Evolutionary conservation across 495 filamentous ascomycete genomes (phyloP), one percentile per base, ranked within the genome.

Genomic region (Xylaria curta): DNA sequence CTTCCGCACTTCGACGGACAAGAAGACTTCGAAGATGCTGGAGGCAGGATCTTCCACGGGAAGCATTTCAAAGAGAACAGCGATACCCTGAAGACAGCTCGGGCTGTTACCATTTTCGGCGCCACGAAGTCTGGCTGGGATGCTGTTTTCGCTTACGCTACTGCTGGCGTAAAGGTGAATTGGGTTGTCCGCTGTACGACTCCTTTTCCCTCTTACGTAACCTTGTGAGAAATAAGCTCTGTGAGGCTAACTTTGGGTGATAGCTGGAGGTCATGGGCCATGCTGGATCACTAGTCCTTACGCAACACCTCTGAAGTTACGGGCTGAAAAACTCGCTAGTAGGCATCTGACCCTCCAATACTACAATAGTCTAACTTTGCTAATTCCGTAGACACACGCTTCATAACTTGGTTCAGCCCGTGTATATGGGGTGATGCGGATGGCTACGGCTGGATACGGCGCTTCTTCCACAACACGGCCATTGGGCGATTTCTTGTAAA

Each of bases 101-200:
- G 79, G 21, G 78, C 74, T 0, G 85, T 93, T 4, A 86, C 87
- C 0, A 85, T 97, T 1, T 85, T 93, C 60, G 92, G 93, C 17
- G 90, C 87, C 10, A 89, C 87, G 1, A 97, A 97, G 78, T 92
- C 90, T 4, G 92, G 87, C 1, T 94, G 88, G 85, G 94, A 97
- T 83, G 88, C 89, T 3, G 93, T 89, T 0, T 94, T 94, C 74
- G 83, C 86, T 3, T 91, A 89, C 75, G 91, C 89, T 1, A 84
- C 86, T 0, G 82, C 85, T 1, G 93, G 91, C 2, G 83, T 90
- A 67, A 80, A 88, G 33, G 91, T 97, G 2, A 85, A 93, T 71
- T 93, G 89, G 92, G 81, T 97, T 24, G 93, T 97, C 66, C 86
- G 94, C 72, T 80, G 83, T 84, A 66, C 24, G 80, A 31, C 10